These are phyloP conservation scores for Helenozyma baotianmanensis DNA, from an alignment of 805 yeast species.

Conservation along the genomic window DNA sequence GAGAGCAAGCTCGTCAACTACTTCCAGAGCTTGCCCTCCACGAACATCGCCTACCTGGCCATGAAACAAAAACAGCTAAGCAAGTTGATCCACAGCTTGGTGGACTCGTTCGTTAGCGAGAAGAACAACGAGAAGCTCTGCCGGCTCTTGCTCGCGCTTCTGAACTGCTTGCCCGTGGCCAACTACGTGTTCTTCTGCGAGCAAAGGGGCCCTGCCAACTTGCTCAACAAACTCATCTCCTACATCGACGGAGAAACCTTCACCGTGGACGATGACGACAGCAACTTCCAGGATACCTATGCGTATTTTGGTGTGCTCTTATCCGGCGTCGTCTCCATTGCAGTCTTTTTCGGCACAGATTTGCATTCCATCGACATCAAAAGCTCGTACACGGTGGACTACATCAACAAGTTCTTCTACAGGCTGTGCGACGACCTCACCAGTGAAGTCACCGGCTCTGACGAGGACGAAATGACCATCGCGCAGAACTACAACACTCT, in stretches of 20 bases:
- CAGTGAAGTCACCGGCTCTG: constrained; percentile 7
- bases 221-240: constrained; percentile 19
- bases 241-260: constrained; percentile 16
- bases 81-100: constrained; percentile 15
- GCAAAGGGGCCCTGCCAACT: constrained; percentile 13
- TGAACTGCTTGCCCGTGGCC: constrained; percentile 10
- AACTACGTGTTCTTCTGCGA: constrained; percentile 13
- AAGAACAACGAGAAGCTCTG: constrained; percentile 23
- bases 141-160: constrained; percentile 17
- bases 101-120: constrained; percentile 9
- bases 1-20: constrained; percentile 34
- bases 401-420: constrained; percentile 29
- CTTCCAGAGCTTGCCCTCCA: constrained; percentile 17
- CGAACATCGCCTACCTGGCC: constrained; percentile 16
- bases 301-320: constrained; percentile 64
- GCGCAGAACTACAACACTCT: constrained; percentile 30
- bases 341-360: constrained; percentile 24
- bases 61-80: constrained; percentile 12
- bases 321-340: constrained; percentile 23
- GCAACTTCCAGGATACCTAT: constrained; percentile 60
- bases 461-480: constrained; percentile 28
- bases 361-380: constrained; percentile 19
- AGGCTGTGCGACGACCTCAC: constrained; percentile 30
- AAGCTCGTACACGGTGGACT: constrained; percentile 30
- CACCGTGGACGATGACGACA: constrained; percentile 46